Base-by-base conservation (phyloP, 2,329 filamentous ascomycete genomes). In the Phaeophleospora eucalypticola region DNA sequence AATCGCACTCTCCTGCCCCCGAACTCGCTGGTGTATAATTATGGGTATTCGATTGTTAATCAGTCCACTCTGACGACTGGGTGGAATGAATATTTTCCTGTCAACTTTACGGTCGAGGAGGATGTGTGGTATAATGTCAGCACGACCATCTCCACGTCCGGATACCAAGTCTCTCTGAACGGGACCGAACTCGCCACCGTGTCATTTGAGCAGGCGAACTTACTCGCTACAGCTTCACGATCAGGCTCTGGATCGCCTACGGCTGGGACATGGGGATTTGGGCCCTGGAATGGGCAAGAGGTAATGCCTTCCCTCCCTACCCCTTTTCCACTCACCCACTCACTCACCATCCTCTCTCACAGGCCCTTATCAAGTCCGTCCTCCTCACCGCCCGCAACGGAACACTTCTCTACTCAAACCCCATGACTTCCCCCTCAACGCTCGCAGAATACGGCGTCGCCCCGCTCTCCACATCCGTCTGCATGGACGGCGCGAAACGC, bases 401-500 rank as follows among this genome's bases (percentile, higher is more conserved):
- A 1, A 62, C 60, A 1, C 20, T 48, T 1, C 37, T 71, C 2
- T 70, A 71, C 49, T 44, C 52, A 2, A 68, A 67, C 21, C 18
- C 56, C 2, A 45, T 68, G 33, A 65, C 55, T 1, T 43, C 52
- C 14, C 29, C 49, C 0, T 53, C 61, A 8, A 52, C 63, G 0
- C 56, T 73, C 1, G 58, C 48, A 1, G 71, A 74, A 36, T 73
- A 71, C 32, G 63, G 64, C 3, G 63, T 68, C 0, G 58, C 61
- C 2, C 50, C 54, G 1, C 68, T 72, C 18, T 47, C 59, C 1
- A 53, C 57, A 4, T 65, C 66, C 2, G 62, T 71, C 7, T 73
- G 71, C 36, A 56, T 72, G 1, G 70, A 73, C 46, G 68, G 70
- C 2, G 63, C 66, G 0, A 73, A 72, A 48, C 58, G 71, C 4